These are phyloP conservation scores for Phytophthora multivora DNA, from an alignment of 352 stramenopile genomes.

Conservation along the genomic window DNA sequence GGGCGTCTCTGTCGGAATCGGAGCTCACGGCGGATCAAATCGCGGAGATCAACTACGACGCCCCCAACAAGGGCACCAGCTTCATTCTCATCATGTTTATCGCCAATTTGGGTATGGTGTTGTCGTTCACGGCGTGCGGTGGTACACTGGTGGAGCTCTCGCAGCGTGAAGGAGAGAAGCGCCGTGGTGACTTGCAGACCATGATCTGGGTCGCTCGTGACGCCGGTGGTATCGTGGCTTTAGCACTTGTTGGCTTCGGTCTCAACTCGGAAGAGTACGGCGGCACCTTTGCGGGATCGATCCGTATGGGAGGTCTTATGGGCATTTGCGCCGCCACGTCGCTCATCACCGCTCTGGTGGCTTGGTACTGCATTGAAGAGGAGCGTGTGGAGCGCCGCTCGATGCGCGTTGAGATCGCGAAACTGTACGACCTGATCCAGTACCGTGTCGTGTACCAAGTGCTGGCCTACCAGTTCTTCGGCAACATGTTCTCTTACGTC, in stretches of 20 bases:
- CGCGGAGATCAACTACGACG: constrained; percentile 49
- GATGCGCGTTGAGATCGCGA: constrained; percentile 26
- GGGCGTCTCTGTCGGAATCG: constrained; percentile 29
- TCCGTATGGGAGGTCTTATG: constrained; percentile 64
- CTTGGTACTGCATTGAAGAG: constrained; percentile 63
- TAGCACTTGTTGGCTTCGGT: constrained; percentile 56
- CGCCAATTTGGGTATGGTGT: constrained; percentile 57
- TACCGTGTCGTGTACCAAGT: constrained; percentile 59
- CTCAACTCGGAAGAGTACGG: constrained; percentile 65
- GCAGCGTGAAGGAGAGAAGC: constrained; percentile 56
- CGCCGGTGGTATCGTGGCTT: constrained; percentile 45
- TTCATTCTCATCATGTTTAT: constrained; percentile 64
- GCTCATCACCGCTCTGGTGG: constrained; percentile 38
- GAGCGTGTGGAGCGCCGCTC: constrained; percentile 28
- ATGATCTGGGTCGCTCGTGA: constrained; percentile 56
- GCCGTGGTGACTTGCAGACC: constrained; percentile 58
- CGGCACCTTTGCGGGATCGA: constrained; percentile 49
- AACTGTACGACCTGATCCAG: constrained; percentile 63
- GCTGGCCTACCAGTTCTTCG: constrained; percentile 63
- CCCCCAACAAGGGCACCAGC: constrained; percentile 45
- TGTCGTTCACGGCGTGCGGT: constrained; percentile 54
- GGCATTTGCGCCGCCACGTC: constrained; percentile 40
- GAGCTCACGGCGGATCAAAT: constrained; percentile 49
- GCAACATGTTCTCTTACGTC: constrained; percentile 57
- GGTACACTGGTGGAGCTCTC: constrained; percentile 64